Evolutionary conservation across 179 eudicot genomes (phyloP), one percentile per base, ranked within the genome.

Genomic region (Heliamphora pulchella): DNA sequence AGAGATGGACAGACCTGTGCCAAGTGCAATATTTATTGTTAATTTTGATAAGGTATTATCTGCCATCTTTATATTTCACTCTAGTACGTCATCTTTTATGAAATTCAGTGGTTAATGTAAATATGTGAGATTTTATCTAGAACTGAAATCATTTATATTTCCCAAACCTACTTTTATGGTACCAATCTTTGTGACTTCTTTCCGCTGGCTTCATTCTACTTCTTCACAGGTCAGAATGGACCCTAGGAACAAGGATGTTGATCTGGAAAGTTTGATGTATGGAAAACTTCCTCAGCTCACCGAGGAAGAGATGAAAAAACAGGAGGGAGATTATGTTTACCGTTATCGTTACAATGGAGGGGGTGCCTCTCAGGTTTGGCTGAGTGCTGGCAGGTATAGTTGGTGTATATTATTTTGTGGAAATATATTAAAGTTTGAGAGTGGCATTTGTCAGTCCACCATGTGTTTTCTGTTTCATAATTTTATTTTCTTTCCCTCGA

Each of bases 291-390:
- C 88, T 67, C 83, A 80, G 79, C 91, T 94, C 73, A 89, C 89
- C 67, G 97, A 89, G 71, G 97, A 92, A 73, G 98, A 96, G 71
- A 86, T 94, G 90, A 92, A 88, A 82, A 88, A 86, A 80, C 99
- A 96, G 89, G 99, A 94, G 83, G 97, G 95, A 31, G 95, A 87
- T 81, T 96, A 96, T 85, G 83, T 96, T 65, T 96, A 96, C 83
- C 94, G 93, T 47, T 96, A 96, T 75, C 98, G 96, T 62, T 96
- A 94, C 83, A 91, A 88, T 88, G 98, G 99, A 83, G 99, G 99
- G 20, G 99, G 99, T 44, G 98, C 97, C 84, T 94, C 99, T 88
- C 99, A 96, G 85, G 91, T 96, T 85, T 96, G 99, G 99, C 89
- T 96, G 80, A 88, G 99, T 81, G 94, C 96, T 84, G 87, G 91